Evolutionary conservation across 192 early-diverging fungal genomes (phyloP).

Genomic region (Backusella sp.): DNA sequence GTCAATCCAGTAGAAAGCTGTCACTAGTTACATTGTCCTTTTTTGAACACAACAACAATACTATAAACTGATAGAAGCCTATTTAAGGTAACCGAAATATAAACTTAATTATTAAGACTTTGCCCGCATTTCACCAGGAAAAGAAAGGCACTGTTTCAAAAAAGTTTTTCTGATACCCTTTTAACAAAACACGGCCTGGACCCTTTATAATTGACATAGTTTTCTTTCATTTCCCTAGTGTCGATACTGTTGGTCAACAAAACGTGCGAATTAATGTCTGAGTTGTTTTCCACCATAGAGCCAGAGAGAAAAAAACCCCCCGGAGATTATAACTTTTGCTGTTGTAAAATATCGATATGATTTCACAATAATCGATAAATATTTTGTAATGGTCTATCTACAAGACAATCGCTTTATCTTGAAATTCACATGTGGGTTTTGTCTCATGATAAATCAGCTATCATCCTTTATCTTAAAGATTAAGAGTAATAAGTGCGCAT

Average conservation of each 20-base stretch:
- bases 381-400: not conserved
- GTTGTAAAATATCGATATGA: not conserved
- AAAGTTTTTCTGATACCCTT: not conserved
- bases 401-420: not conserved
- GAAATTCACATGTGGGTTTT: not conserved
- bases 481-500: not conserved
- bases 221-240: not conserved
- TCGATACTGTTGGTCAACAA: not conserved
- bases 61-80: not conserved
- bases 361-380: not conserved
- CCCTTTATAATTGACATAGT: not conserved
- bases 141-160: not conserved
- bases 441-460: not conserved
- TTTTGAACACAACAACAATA: not conserved
- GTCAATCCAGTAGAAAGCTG: not conserved
- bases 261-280: not conserved
- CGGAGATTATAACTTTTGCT: not conserved
- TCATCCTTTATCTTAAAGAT: not conserved
- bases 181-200: not conserved
- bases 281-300: not conserved
- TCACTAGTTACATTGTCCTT: not conserved
- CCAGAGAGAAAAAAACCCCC: not conserved
- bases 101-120: slow-evolving; percentile 6
- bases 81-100: not conserved
- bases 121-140: not conserved